Conservation (phyloP, 441 rosid species). For the Breynia disticha region DNA sequence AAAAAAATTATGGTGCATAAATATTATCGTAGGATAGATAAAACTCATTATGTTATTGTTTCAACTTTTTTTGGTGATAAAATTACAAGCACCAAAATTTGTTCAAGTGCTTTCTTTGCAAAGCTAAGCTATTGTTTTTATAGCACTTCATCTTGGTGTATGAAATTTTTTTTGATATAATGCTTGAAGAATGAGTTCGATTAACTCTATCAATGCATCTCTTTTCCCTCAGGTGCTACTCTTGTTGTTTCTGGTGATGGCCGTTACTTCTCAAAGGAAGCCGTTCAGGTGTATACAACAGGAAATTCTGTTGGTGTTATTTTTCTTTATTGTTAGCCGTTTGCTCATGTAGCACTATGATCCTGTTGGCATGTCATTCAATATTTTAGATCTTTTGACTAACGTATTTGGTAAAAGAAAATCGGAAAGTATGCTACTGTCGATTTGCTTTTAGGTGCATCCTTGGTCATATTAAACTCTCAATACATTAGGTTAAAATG, state of each 20-base stretch:
- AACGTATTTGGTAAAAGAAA: too few species aligned
- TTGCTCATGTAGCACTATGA: background rate
- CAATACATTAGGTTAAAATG: too few species aligned
- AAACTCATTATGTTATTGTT: too few species aligned
- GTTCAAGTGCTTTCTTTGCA: background rate
- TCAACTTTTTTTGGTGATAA: background rate
- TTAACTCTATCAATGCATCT: background rate
- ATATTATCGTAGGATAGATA: too few species aligned
- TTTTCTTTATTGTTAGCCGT: background rate
- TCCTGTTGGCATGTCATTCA: background rate
- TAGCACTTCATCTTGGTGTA: background rate
- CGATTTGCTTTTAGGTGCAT: too few species aligned
- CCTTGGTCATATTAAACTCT: too few species aligned
- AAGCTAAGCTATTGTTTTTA: background rate
- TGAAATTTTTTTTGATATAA: background rate
- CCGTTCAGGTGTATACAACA: constrained; percentile 60
- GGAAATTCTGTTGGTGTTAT: background rate
- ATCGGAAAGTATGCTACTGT: too few species aligned
- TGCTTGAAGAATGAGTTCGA: background rate
- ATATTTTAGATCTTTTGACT: background rate
- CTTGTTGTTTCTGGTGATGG: constrained; percentile 99
- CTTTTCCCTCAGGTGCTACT: constrained; percentile 53
- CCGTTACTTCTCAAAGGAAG: constrained; percentile 85
- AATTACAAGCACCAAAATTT: too few species aligned
- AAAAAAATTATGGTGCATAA: too few species aligned